Evolutionary conservation across 2,329 filamentous ascomycete species (phyloP).

Genomic region (Stachybotrys echinatus): DNA sequence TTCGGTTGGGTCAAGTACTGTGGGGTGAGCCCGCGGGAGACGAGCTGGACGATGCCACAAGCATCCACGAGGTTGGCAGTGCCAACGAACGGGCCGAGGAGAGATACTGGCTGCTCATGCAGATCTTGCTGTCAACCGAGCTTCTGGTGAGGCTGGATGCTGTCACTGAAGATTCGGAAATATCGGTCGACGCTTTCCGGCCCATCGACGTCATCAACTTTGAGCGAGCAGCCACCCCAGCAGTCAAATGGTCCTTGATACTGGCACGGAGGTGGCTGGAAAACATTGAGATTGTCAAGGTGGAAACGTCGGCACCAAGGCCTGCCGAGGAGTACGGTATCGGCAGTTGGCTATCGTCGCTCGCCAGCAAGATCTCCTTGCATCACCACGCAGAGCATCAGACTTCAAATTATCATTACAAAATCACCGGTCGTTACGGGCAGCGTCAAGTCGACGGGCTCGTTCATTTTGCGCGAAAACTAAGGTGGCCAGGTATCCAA

Average conservation of each 20-base stretch:
- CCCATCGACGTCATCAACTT: slow-evolving; percentile 56
- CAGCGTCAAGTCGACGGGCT: slow-evolving; percentile 57
- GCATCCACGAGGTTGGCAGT: slow-evolving; percentile 42
- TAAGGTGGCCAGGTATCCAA: slow-evolving; percentile 59
- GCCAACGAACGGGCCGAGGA: slow-evolving; percentile 52
- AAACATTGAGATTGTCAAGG: slow-evolving; percentile 54
- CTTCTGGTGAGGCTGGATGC: slow-evolving; percentile 60
- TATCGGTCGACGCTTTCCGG: slow-evolving; percentile 44
- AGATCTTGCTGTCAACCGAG: slow-evolving; percentile 60
- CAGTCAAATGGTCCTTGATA: slow-evolving; percentile 63
- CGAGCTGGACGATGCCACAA: slow-evolving; percentile 46
- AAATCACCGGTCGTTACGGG: slow-evolving; percentile 49
- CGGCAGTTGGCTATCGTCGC: slow-evolving; percentile 49
- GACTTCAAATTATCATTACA: slow-evolving; percentile 32
- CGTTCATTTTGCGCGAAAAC: slow-evolving; percentile 56
- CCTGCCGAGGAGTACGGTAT: slow-evolving; percentile 11
- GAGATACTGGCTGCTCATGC: slow-evolving; percentile 62
- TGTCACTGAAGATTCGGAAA: slow-evolving; percentile 55
- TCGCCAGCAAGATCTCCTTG: slow-evolving; percentile 50
- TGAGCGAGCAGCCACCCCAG: slow-evolving; percentile 54
- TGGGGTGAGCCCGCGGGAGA: slow-evolving; percentile 55
- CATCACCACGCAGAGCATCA: slow-evolving; percentile 30
- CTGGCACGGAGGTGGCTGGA: slow-evolving; percentile 63
- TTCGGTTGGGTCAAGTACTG: slow-evolving; percentile 65
- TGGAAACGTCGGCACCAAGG: slow-evolving; percentile 19